A percentile compares a stretch with the other conserved stretches of the same genome.
These are phyloP conservation scores for Nepenthes gracilis DNA, from an alignment of 148 eudicot genomes.

Conservation along the genomic window DNA sequence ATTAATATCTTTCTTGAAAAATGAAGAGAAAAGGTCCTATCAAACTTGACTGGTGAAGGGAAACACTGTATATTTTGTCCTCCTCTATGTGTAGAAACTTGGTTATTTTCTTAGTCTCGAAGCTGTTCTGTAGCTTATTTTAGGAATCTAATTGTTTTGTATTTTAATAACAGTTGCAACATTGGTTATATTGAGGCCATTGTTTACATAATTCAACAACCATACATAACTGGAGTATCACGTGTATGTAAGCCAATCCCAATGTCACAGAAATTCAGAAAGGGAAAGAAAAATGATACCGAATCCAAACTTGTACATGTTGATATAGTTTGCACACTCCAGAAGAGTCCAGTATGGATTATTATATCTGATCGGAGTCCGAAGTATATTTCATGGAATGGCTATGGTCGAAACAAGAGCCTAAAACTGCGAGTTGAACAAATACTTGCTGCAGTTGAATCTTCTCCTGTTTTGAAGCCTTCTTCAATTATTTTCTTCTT, in stretches of 20 bases:
- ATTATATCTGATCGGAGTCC: slow-evolving; percentile 88
- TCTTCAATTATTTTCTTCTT: slow-evolving; percentile 61
- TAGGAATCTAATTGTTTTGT: background rate
- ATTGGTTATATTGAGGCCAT: slow-evolving; percentile 83
- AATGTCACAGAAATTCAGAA: slow-evolving; percentile 13
- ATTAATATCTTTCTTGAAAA: no score
- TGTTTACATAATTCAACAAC: slow-evolving; percentile 62
- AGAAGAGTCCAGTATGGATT: slow-evolving; percentile 77
- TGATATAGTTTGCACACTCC: slow-evolving; percentile 66
- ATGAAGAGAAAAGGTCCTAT: no score
- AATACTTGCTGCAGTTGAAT: slow-evolving; percentile 46
- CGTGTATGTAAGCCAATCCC: slow-evolving; percentile 76
- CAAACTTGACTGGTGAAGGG: no score
- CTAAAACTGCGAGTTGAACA: slow-evolving; percentile 36
- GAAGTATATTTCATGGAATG: slow-evolving; percentile 58
- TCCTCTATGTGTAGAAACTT: background rate
- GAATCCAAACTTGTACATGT: slow-evolving; percentile 32
- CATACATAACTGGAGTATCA: slow-evolving; percentile 69
- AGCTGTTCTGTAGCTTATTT: no score
- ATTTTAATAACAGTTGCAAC: slow-evolving; percentile 42
- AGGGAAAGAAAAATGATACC: slow-evolving; percentile 4
- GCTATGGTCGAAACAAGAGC: slow-evolving; percentile 31
- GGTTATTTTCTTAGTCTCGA: background rate
- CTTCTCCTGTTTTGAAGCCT: slow-evolving; percentile 43
- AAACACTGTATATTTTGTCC: background rate